Percentiles rank a stretch among this genome's conserved stretches.
These are phyloP conservation scores for Arabidopsis hybrid DNA, from an alignment of 441 rosid genomes.

Conservation along the genomic window DNA sequence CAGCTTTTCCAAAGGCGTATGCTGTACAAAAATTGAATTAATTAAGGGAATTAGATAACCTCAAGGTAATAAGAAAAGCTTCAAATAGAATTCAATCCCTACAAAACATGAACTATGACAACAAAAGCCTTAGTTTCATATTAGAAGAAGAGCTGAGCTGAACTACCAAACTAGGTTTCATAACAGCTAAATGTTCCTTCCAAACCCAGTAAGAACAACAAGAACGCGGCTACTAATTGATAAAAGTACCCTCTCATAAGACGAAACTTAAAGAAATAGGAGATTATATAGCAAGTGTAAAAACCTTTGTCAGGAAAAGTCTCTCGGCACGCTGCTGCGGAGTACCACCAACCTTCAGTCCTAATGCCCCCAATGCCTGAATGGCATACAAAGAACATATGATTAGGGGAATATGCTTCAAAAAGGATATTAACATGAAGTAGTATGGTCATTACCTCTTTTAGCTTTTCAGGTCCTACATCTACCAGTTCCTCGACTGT, in stretches of 20 bases:
- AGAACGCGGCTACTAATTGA: background rate
- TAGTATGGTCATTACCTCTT: constrained; percentile 62
- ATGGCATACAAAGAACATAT: constrained; percentile 32
- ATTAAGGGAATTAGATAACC: constrained; percentile 7
- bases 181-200: constrained; percentile 1
- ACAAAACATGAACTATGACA: background rate
- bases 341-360: constrained; percentile 96
- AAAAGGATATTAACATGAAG: constrained; percentile 11
- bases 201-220: background rate
- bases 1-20: constrained; percentile 80
- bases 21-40: constrained; percentile 52
- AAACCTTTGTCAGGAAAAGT: constrained; percentile 93
- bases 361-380: constrained; percentile 89
- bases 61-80: constrained; percentile 17
- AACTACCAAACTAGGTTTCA: constrained; percentile 21
- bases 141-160: constrained; percentile 1
- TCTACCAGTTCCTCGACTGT: constrained; percentile 88
- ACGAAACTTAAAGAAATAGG: constrained; percentile 16
- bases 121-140: constrained; percentile 8
- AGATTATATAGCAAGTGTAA: constrained; percentile 3
- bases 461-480: constrained; percentile 91
- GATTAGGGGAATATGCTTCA: constrained; percentile 12
- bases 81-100: constrained; percentile 22
- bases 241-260: background rate
- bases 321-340: constrained; percentile 95